Evolutionary conservation across 2,329 filamentous ascomycete genomes (phyloP).

Genomic region (Apiospora kogelbergensis): DNA sequence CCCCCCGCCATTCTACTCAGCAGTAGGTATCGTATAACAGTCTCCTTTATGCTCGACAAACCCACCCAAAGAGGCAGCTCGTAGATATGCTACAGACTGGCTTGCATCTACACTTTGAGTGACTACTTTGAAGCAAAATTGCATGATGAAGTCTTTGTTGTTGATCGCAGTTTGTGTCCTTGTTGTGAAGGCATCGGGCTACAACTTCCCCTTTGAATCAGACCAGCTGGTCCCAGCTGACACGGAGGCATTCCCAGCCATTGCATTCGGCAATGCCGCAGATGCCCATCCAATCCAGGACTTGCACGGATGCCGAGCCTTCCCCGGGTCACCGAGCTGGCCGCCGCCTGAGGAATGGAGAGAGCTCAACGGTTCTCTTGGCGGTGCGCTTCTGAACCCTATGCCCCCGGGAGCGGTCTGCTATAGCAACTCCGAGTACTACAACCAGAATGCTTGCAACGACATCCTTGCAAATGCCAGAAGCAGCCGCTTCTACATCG

Average conservation of each 20-base stretch:
- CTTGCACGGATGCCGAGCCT: not conserved
- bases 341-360: not conserved
- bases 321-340: not conserved
- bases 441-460: slow-evolving; percentile 25
- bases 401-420: slow-evolving; percentile 30
- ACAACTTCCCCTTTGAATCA: slow-evolving; percentile 13
- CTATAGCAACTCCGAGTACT: slow-evolving; percentile 26
- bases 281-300: slow-evolving; percentile 28
- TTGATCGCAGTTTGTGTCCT: not conserved
- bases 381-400: slow-evolving; percentile 30
- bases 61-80: not conserved
- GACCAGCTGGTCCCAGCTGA: slow-evolving; percentile 19
- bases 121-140: not conserved
- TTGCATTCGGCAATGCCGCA: slow-evolving; percentile 24
- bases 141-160: not conserved
- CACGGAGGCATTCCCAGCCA: slow-evolving; percentile 19
- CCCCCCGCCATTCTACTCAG: not conserved
- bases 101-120: too few species aligned
- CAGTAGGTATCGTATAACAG: not conserved
- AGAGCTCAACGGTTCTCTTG: not conserved
- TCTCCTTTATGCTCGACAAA: too few species aligned
- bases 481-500: slow-evolving; percentile 29
- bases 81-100: not conserved
- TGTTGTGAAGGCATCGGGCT: not conserved
- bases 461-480: slow-evolving; percentile 24